Conservation (phyloP, 257 asterid species). For the Linaria vulgaris region DNA sequence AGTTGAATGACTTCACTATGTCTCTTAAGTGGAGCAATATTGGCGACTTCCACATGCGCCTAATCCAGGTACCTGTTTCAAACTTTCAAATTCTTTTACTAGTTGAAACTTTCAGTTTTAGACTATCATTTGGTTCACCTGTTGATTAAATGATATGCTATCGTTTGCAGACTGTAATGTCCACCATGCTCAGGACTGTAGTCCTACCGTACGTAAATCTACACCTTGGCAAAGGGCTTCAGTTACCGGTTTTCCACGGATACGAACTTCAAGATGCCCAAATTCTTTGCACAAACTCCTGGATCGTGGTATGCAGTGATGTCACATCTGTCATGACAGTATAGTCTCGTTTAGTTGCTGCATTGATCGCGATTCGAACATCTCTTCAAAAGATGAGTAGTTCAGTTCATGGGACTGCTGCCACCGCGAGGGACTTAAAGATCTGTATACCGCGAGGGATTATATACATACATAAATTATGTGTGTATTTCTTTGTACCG, state of each 20-base stretch:
- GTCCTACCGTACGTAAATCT: conserved; percentile 66
- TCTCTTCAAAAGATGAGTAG: neutral
- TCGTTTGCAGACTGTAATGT: conserved; percentile 57
- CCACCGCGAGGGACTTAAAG: neutral
- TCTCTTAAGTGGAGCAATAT: conserved; percentile 80
- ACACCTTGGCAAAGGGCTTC: conserved; percentile 56
- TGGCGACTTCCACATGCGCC: conserved; percentile 75
- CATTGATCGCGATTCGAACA: neutral
- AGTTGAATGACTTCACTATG: conserved; percentile 60
- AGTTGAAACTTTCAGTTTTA: conserved; percentile 2
- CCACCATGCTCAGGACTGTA: conserved; percentile 56
- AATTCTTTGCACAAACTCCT: conserved; percentile 45
- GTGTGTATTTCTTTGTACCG: neutral
- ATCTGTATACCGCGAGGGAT: neutral
- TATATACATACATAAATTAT: neutral
- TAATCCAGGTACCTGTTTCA: conserved; percentile 61
- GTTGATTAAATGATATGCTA: conserved; percentile 8
- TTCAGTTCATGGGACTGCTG: neutral
- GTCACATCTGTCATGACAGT: conserved; percentile 38
- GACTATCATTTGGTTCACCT: neutral
- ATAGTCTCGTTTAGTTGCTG: conserved; percentile 26
- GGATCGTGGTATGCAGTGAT: conserved; percentile 67
- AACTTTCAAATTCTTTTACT: neutral
- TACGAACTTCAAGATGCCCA: conserved; percentile 61
- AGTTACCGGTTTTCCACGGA: conserved; percentile 62